phyloP scores from a whole-genome alignment of 2,329 filamentous ascomycete genomes.

The Emericellopsis cladophorae region DNA sequence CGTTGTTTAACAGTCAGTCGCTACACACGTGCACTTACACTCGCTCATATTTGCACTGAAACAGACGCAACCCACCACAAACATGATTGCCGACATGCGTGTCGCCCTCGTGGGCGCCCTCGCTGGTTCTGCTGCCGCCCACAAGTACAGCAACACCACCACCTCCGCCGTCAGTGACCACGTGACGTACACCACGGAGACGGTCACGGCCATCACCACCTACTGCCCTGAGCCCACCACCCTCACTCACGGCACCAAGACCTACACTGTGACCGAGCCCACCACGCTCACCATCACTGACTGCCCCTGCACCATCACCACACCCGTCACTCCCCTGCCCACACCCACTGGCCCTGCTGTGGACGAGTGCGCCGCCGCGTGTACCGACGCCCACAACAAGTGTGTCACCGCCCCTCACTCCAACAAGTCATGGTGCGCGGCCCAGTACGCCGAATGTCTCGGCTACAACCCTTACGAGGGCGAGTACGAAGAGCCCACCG shows the following conservation, averaged over 20 bases:
- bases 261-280: constrained; percentile 57
- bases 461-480: constrained; percentile 15
- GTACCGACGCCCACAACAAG: constrained; percentile 1
- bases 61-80: not conserved
- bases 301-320: constrained; percentile 58
- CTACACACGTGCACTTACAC: not conserved
- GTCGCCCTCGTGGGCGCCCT: constrained; percentile 1
- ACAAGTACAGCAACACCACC: constrained; percentile 21
- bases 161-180: constrained; percentile 30
- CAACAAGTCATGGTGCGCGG: constrained; percentile 12
- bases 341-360: constrained; percentile 26
- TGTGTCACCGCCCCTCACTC: constrained; percentile 14
- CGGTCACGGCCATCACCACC: constrained; percentile 54
- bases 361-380: constrained; percentile 9
- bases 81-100: not conserved
- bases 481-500: constrained; percentile 7
- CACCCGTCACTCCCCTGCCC: constrained; percentile 29
- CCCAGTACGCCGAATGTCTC: constrained; percentile 7
- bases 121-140: not conserved
- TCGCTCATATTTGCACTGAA: not conserved
- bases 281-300: constrained; percentile 60
- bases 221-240: constrained; percentile 58
- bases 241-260: constrained; percentile 50
- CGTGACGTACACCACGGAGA: constrained; percentile 49
- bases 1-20: not conserved